Conservation (phyloP, 495 filamentous ascomycete genomes). For the Hyaloscypha hepaticicola region DNA sequence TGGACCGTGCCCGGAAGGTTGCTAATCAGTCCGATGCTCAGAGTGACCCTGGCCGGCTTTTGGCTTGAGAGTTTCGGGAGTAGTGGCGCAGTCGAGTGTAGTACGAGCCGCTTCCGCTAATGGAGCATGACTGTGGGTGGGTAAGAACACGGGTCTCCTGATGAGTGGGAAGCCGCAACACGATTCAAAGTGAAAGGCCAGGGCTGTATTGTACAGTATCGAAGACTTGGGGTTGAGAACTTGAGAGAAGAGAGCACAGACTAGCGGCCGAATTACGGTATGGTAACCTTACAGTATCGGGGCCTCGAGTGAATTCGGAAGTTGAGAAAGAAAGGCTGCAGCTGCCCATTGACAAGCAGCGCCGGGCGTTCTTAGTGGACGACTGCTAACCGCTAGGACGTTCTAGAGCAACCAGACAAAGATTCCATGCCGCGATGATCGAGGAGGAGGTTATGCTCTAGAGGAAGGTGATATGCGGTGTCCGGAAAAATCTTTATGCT, state of each 20-base stretch:
- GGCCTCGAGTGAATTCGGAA: not conserved
- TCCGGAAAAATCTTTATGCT: too few species aligned
- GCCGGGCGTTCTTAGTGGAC: not conserved
- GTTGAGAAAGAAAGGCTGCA: not conserved
- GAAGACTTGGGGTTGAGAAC: not conserved
- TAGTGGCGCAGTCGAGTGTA: not conserved
- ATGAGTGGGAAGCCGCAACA: not conserved
- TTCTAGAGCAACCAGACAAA: not conserved
- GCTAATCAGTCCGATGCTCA: constrained; percentile 12
- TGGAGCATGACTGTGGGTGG: not conserved
- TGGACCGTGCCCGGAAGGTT: constrained; percentile 26
- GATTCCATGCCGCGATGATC: not conserved
- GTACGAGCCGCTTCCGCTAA: not conserved
- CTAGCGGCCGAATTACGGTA: not conserved
- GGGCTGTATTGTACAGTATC: not conserved
- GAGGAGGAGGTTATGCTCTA: not conserved
- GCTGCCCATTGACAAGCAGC: not conserved
- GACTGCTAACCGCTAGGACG: not conserved
- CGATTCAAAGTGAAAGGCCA: not conserved
- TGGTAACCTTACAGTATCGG: not conserved
- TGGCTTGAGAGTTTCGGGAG: not conserved
- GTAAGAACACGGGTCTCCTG: constrained; percentile 9
- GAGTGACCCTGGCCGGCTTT: not conserved
- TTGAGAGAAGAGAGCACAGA: not conserved
- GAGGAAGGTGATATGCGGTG: not conserved